Evolutionary conservation across 768 basidiomycete genomes (phyloP).

Genomic region (Pseudohyphozyma bogoriensis): DNA sequence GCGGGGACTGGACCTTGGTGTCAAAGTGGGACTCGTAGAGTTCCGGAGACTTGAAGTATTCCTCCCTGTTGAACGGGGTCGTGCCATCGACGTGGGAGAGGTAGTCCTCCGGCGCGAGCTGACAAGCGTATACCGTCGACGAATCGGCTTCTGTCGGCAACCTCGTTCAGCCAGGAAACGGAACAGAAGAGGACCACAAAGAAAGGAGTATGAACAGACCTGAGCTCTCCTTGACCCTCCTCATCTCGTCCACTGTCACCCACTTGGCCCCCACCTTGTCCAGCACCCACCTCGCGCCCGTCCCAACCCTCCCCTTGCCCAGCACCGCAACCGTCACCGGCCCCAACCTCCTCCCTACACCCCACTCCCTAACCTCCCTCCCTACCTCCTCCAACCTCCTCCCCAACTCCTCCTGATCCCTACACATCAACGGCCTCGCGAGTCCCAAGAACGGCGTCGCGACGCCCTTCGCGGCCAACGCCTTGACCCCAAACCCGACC

Average conservation of each 20-base stretch:
- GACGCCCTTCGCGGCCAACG: slow-evolving; percentile 60
- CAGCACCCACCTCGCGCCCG: slow-evolving; percentile 65
- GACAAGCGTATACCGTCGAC: slow-evolving; percentile 47
- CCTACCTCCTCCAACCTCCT: slow-evolving; percentile 43
- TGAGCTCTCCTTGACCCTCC: slow-evolving; percentile 47
- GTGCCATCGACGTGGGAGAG: slow-evolving; percentile 52
- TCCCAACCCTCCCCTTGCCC: slow-evolving; percentile 71
- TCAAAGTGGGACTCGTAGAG: slow-evolving; percentile 59
- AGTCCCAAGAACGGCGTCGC: slow-evolving; percentile 74
- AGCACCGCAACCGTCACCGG: slow-evolving; percentile 55
- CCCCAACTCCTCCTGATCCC: slow-evolving; percentile 48
- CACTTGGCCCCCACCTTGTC: slow-evolving; percentile 57
- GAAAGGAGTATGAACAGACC: slow-evolving; percentile 39
- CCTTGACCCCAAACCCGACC: slow-evolving; percentile 62
- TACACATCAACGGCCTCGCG: slow-evolving; percentile 66
- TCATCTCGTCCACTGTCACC: slow-evolving; percentile 52
- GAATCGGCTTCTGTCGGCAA: slow-evolving; percentile 46
- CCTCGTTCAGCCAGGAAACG: too few species aligned
- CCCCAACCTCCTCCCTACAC: slow-evolving; percentile 53
- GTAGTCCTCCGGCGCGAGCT: slow-evolving; percentile 46
- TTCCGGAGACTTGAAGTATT: slow-evolving; percentile 66
- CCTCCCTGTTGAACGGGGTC: slow-evolving; percentile 50
- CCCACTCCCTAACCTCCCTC: slow-evolving; percentile 49
- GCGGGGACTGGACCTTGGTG: slow-evolving; percentile 46
- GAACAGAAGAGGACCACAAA: too few species aligned